Evolutionary conservation across 345 rosid genomes (phyloP), one percentile per base, ranked within the genome.

Genomic region (Leavenworthia alabamica): DNA sequence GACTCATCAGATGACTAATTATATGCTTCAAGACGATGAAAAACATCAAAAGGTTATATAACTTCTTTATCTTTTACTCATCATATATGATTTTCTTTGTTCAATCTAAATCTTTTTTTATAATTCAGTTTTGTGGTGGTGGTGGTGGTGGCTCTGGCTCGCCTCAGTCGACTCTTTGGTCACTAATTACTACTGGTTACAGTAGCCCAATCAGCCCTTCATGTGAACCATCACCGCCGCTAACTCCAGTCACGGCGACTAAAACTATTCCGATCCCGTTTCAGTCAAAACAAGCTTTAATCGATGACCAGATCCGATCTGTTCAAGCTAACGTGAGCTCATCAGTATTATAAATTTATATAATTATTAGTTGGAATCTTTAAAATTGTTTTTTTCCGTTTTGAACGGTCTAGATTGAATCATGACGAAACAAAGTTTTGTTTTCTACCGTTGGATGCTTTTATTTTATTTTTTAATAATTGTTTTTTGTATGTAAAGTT

Each of bases 1-100:
- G 81, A 81, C 85, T 54, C 90, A 85, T 8, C 86, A 75, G 83
- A 92, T 92, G 98, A 83, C 93, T 70, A 72, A 81, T 32, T 72
- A 66, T 78, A 86, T 82, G 76, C 72, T 73, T 73, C 76, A 60
- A 49, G 76, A 72, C 63, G 73, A 66, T 59, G 76, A 73, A 40
- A 66, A 60, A 17, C 72, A 59, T 44, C 71, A 26, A 15, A 72
- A 66, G 68, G 76, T 73, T n/a, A n/a, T 15, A 41, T 1, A 51
- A 19, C 16, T 14, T 42, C 5, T 24, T 1, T 2, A n/a, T 5
- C 4, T 8, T 15, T 6, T 1, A 59, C 41, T 15, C 39, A 4
- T 48, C 20, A 56, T 39, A 71, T 71, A 55, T 60, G 60, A 55
- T 47, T 57, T 62, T 55, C 24, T 42, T n/a, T 8, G 2, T 13